phyloP scores from a whole-genome alignment of 805 yeast genomes.

The Saccharomycopsis malanga region DNA sequence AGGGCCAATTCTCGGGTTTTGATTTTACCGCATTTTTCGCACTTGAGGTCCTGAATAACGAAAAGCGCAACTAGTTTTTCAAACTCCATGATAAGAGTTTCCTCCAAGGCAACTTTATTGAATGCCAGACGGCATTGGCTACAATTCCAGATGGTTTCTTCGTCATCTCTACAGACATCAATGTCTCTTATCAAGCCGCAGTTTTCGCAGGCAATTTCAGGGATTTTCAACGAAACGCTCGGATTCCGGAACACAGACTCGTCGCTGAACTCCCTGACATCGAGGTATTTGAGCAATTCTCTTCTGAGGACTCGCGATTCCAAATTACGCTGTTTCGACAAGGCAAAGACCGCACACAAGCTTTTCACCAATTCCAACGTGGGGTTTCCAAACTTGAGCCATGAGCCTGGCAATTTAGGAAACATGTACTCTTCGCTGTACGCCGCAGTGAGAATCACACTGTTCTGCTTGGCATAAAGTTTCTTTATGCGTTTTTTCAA shows the following conservation, averaged over 20 bases:
- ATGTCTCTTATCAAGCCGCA: slow-evolving; percentile 71
- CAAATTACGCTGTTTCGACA: slow-evolving; percentile 55
- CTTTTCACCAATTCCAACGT: slow-evolving; percentile 72
- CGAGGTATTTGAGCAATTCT: slow-evolving; percentile 64
- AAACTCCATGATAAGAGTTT: slow-evolving; percentile 61
- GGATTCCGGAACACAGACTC: slow-evolving; percentile 73
- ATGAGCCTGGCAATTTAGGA: slow-evolving; percentile 74
- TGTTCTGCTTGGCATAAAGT: slow-evolving; percentile 62
- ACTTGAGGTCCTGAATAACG: slow-evolving; percentile 73
- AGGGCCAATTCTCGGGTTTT: slow-evolving; percentile 61
- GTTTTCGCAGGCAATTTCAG: slow-evolving; percentile 67
- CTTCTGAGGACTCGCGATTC: slow-evolving; percentile 73
- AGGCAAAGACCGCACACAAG: slow-evolving; percentile 61
- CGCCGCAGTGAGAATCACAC: slow-evolving; percentile 60
- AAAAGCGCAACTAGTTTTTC: slow-evolving; percentile 49
- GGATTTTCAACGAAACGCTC: slow-evolving; percentile 56
- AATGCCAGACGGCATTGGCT: slow-evolving; percentile 56
- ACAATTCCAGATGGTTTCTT: slow-evolving; percentile 47
- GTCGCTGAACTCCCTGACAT: slow-evolving; percentile 75
- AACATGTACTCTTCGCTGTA: slow-evolving; percentile 59
- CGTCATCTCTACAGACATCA: slow-evolving; percentile 72
- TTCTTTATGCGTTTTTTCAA: slow-evolving; percentile 59
- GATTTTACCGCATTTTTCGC: slow-evolving; percentile 67
- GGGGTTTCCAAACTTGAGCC: slow-evolving; percentile 54
- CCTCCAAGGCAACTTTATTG: slow-evolving; percentile 69